A percentile compares a stretch with the other conserved stretches of the same genome.
Evolutionary conservation across 768 basidiomycete species (phyloP).

Genomic region (Lactifluus pinguis): DNA sequence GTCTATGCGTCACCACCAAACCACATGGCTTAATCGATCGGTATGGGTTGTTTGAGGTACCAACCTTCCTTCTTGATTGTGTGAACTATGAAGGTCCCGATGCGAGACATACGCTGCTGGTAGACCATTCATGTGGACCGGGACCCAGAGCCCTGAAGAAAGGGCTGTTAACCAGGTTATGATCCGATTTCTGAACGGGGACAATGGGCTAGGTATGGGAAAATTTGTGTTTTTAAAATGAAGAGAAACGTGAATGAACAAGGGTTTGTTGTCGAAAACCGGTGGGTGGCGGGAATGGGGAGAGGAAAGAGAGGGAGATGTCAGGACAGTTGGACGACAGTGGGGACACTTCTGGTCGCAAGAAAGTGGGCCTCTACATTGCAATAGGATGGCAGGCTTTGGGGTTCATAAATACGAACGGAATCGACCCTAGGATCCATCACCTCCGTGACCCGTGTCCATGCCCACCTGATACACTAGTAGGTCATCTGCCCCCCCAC

Average conservation of each 20-base stretch:
- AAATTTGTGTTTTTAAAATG: not conserved
- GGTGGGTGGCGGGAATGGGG: not conserved
- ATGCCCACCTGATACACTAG: slow-evolving; percentile 7
- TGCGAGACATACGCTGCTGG: slow-evolving; percentile 13
- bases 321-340: not conserved
- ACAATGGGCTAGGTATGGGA: not conserved
- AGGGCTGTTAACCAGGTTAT: not conserved
- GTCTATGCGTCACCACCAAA: not conserved
- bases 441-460: not conserved
- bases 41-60: not conserved
- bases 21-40: not conserved
- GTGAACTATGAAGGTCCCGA: not conserved
- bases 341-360: not conserved
- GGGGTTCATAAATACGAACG: slow-evolving; percentile 3
- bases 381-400: not conserved
- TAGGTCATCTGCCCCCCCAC: slow-evolving; percentile 11
- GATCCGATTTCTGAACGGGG: not conserved
- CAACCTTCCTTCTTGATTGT: not conserved
- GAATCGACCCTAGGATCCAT: not conserved
- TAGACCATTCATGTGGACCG: not conserved
- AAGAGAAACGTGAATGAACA: not conserved
- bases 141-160: not conserved
- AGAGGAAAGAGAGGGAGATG: not conserved
- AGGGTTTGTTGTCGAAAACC: not conserved
- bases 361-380: not conserved